Conservation (phyloP, 768 basidiomycete species). For the Tremella mesenterica region DNA sequence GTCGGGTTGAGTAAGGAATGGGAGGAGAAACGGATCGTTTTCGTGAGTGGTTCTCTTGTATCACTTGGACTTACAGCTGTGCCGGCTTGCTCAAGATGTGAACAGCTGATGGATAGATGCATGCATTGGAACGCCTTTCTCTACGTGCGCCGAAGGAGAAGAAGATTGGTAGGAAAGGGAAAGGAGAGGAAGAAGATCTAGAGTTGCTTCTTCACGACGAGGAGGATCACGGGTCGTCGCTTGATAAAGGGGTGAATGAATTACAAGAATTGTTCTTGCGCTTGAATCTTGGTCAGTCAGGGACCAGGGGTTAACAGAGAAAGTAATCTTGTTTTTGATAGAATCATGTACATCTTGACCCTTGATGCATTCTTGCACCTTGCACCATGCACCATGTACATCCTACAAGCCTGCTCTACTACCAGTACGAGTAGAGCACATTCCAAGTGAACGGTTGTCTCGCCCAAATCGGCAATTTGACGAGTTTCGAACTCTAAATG, state of each 20-base stretch:
- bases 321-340: too few species aligned
- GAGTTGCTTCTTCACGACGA: slow-evolving; percentile 11
- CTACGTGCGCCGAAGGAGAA: slow-evolving; percentile 7
- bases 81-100: background rate
- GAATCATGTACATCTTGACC: too few species aligned
- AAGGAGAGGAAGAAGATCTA: slow-evolving; percentile 13
- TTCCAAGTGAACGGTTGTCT: too few species aligned
- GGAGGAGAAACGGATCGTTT: slow-evolving; percentile 27
- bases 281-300: slow-evolving; percentile 6
- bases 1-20: slow-evolving; percentile 15
- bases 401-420: too few species aligned
- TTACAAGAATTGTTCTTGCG: slow-evolving; percentile 21
- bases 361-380: too few species aligned
- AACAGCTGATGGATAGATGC: slow-evolving; percentile 9
- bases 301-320: too few species aligned
- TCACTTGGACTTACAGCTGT: background rate
- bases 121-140: slow-evolving; percentile 26
- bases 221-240: background rate
- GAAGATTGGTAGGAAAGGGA: background rate
- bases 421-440: too few species aligned
- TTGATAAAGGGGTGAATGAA: slow-evolving; percentile 6
- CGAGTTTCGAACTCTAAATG: too few species aligned
- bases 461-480: too few species aligned
- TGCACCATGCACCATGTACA: too few species aligned
- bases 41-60: slow-evolving; percentile 27